Evolutionary conservation across 2,329 filamentous ascomycete species (phyloP), one percentile per base, ranked within the genome.

Genomic region (Rhynchosporium graminicola): DNA sequence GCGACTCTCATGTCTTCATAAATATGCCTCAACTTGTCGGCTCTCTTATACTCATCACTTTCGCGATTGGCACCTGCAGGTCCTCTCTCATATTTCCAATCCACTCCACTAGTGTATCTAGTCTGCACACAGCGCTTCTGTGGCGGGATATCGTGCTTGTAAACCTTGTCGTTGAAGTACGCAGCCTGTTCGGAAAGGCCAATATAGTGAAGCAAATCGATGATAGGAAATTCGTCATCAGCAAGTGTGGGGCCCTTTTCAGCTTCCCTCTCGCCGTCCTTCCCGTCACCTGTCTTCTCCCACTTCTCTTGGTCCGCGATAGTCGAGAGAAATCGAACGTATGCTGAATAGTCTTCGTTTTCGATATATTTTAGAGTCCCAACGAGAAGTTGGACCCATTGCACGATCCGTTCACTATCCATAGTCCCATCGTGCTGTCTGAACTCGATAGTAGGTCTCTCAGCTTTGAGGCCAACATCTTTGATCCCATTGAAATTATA

Each of bases 401-500:
- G 62, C 1, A 20, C 26, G 2, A 73, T 61, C 1, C 42, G 55
- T 4, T 61, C 60, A 0, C 57, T 40, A 43, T 70, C 68, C 1
- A 72, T 55, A 0, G 63, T 66, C 0, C 70, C 69, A 10, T 65
- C 66, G 58, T 73, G 70, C 28, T 70, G 64, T 4, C 71, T 60
- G 46, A 72, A 73, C 60, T 73, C 72, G 5, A 73, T 62, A 8
- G 68, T 71, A 1, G 61, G 60, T 2, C 5, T 1, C 1, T 26
- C 10, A 33, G 42, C 1, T 26, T 15, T 29, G 2, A 29, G 5
- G 3, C n/a, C 3, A 2, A 31, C 13, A 20, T 45, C 48, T 5
- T n/a, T 5, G 4, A 33, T n/a, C 20, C 29, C 28, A 12, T 26
- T 29, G 20, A 46, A 33, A 20, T 55, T 55, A 13, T 33, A 52